Conservation (phyloP, 345 rosid species). For the Linum lewisii region DNA sequence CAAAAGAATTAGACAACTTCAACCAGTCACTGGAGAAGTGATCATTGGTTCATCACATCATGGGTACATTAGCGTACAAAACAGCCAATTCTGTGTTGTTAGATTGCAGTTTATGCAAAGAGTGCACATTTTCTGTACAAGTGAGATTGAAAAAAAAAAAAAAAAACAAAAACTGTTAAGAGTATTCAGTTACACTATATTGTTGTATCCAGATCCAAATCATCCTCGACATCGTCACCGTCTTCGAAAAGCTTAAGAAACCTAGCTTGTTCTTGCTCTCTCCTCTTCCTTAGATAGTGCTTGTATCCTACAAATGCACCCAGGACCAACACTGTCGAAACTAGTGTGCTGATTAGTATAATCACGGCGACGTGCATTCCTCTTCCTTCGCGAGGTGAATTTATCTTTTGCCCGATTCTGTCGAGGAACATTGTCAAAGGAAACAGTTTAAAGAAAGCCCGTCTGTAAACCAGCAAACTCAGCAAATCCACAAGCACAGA, state of each 20-base stretch:
- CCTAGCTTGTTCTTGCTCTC: constrained; percentile 81
- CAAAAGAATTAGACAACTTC: constrained; percentile 50
- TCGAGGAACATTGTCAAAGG: not conserved
- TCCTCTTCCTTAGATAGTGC: constrained; percentile 65
- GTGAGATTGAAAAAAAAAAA: no score
- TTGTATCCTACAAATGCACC: constrained; percentile 35
- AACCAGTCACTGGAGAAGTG: constrained; percentile 28
- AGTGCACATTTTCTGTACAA: not conserved
- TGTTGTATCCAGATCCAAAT: constrained; percentile 33
- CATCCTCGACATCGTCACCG: constrained; percentile 78
- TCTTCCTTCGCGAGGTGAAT: constrained; percentile 14
- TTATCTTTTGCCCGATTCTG: constrained; percentile 30
- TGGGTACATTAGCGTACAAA: no score
- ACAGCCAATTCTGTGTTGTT: no score
- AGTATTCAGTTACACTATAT: not conserved
- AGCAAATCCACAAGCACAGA: not conserved
- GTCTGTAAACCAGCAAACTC: not conserved
- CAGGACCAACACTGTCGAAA: constrained; percentile 25
- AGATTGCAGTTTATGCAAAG: not conserved
- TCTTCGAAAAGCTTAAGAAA: constrained; percentile 86
- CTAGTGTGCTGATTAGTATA: constrained; percentile 30
- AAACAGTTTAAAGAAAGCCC: not conserved
- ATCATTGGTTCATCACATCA: not conserved
- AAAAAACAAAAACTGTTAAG: not conserved
- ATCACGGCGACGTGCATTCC: constrained; percentile 36